These are phyloP conservation scores for Keithomyces neogunnii DNA, from an alignment of 2,329 filamentous ascomycete species.

Conservation along the genomic window DNA sequence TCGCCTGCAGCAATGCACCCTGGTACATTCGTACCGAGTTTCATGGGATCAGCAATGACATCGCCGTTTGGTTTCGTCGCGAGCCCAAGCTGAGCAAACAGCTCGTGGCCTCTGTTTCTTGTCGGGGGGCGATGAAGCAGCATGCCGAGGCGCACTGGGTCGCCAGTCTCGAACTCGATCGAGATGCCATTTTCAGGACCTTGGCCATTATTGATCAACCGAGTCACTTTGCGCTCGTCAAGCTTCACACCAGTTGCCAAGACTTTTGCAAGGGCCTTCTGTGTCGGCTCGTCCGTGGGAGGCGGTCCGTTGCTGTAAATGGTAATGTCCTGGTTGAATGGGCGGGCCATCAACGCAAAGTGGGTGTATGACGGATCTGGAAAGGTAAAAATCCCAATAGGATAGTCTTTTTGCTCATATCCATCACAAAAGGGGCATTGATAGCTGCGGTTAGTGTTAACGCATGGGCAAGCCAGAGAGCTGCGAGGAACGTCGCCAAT, in stretches of 20 bases:
- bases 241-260: background rate
- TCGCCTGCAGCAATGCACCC: background rate
- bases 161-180: background rate
- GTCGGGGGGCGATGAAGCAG: background rate
- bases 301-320: background rate
- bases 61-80: background rate
- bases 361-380: background rate
- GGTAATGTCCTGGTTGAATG: background rate
- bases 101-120: background rate
- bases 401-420: background rate
- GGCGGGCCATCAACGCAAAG: background rate
- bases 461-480: too few species aligned
- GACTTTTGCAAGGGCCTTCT: background rate
- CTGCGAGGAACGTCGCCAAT: too few species aligned
- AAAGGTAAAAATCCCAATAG: background rate
- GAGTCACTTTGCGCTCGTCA: background rate
- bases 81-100: background rate
- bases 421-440: background rate
- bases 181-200: background rate
- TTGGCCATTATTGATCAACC: background rate
- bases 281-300: background rate
- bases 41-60: background rate
- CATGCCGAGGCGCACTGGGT: background rate
- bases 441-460: background rate
- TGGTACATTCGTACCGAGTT: background rate